Evolutionary conservation across 116 monocot genomes (phyloP).

Genomic region (Thalassia testudinum): DNA sequence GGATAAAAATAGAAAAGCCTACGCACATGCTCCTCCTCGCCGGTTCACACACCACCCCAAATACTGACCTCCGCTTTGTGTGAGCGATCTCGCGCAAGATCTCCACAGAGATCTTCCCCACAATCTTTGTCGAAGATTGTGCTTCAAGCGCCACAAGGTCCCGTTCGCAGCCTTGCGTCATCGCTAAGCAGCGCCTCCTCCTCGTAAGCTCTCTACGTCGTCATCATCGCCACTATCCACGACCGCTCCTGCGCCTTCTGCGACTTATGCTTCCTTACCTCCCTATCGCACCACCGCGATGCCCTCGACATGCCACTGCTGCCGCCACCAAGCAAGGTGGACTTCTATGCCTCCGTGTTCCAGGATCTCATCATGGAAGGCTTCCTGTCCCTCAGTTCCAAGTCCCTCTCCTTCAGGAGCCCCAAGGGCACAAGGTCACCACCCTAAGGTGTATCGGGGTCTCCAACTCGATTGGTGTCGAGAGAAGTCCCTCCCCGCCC

Average conservation of each 20-base stretch:
- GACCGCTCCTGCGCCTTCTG: constrained; percentile 38
- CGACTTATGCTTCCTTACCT: constrained; percentile 67
- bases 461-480: constrained; percentile 15
- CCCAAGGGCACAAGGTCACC: constrained; percentile 19
- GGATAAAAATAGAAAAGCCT: too few species aligned
- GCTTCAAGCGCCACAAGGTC: background rate
- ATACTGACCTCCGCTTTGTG: too few species aligned
- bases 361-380: constrained; percentile 21
- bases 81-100: too few species aligned
- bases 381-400: constrained; percentile 18
- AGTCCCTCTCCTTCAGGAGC: constrained; percentile 17
- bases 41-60: too few species aligned
- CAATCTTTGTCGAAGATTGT: too few species aligned
- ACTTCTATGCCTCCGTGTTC: constrained; percentile 26
- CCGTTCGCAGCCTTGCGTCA: constrained; percentile 11
- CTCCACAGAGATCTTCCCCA: too few species aligned
- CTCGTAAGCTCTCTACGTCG: constrained; percentile 46
- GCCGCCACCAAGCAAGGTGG: constrained; percentile 14
- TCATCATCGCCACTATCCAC: constrained; percentile 39
- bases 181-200: constrained; percentile 29
- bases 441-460: constrained; percentile 33
- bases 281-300: constrained; percentile 3
- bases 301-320: constrained; percentile 4
- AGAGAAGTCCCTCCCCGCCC: constrained; percentile 20
- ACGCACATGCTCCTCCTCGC: too few species aligned